Evolutionary conservation across 78 protist species (phyloP).

Genomic region (Protostelium mycophagum): DNA sequence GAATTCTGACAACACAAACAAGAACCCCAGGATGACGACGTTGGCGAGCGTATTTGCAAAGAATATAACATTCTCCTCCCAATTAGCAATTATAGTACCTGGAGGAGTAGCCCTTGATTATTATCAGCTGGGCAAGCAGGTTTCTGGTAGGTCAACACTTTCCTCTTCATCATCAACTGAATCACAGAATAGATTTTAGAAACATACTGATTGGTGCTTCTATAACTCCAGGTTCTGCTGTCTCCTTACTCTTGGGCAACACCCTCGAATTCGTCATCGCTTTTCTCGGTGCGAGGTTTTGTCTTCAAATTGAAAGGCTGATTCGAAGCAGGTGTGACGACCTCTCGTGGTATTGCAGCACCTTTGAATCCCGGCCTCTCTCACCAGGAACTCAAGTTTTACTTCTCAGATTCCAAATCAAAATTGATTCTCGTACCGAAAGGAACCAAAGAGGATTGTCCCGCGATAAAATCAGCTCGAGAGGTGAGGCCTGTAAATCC

Average conservation of each 20-base stretch:
- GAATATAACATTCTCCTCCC: not conserved
- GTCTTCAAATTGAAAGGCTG: not conserved
- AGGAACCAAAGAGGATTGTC: conserved; percentile 19
- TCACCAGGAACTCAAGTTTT: conserved; percentile 59
- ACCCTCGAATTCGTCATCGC: not conserved
- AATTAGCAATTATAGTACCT: not conserved
- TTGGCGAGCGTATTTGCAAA: not conserved
- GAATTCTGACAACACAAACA: no score
- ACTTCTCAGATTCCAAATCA: conserved; percentile 47
- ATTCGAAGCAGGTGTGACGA: conserved; percentile 20
- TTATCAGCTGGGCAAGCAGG: not conserved
- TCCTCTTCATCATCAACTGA: not conserved
- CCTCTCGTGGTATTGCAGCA: conserved; percentile 43
- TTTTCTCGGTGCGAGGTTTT: not conserved
- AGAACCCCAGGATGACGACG: no score
- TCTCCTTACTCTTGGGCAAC: conserved; percentile 24
- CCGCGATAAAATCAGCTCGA: conserved; percentile 25
- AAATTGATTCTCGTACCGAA: conserved; percentile 50
- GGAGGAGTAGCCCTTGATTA: not conserved
- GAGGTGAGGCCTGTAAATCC: conserved; percentile 25
- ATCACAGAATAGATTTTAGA: not conserved
- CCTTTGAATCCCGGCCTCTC: conserved; percentile 55
- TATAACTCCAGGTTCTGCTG: conserved; percentile 26
- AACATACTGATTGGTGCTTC: conserved; percentile 1
- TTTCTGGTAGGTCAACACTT: not conserved